phyloP scores from a whole-genome alignment of 108 stramenopile genomes.

The Craspedostauros australis region DNA sequence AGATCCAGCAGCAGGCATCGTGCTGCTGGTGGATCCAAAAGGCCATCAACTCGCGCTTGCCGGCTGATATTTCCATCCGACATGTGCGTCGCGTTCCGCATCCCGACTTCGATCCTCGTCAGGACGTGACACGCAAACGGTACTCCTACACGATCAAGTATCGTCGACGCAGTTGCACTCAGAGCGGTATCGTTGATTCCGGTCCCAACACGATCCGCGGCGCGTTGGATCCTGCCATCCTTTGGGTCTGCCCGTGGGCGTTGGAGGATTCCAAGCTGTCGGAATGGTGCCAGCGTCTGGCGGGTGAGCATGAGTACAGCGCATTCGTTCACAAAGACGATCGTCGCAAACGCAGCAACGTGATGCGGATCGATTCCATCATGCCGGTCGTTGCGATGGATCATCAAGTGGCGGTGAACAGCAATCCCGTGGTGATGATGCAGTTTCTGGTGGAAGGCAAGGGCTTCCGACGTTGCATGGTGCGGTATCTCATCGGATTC shows the following conservation, averaged over 20 bases:
- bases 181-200: conserved; percentile 9
- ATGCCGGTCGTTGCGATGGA: too few relatives aligned
- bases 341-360: conserved; percentile 30
- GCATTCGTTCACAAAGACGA: conserved; percentile 69
- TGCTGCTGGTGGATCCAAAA: conserved; percentile 49
- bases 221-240: conserved; percentile 41
- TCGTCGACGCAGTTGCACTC: conserved; percentile 26
- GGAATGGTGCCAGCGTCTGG: conserved; percentile 38
- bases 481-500: conserved; percentile 73
- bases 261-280: conserved; percentile 45
- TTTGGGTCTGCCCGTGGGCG: conserved; percentile 70
- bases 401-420: conserved; percentile 18
- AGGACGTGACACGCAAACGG: conserved; percentile 44
- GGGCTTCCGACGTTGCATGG: conserved; percentile 75
- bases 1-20: background rate
- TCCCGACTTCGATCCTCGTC: conserved; percentile 57
- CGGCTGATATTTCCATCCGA: conserved; percentile 56
- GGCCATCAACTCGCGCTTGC: conserved; percentile 68
- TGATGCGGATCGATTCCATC: conserved; percentile 6
- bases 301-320: conserved; percentile 54
- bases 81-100: conserved; percentile 17
- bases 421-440: conserved; percentile 41
- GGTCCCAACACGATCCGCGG: conserved; percentile 13
- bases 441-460: conserved; percentile 54
- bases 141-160: conserved; percentile 71